phyloP scores from a whole-genome alignment of 2,329 filamentous ascomycete species.

The Botrytis tulipae region DNA sequence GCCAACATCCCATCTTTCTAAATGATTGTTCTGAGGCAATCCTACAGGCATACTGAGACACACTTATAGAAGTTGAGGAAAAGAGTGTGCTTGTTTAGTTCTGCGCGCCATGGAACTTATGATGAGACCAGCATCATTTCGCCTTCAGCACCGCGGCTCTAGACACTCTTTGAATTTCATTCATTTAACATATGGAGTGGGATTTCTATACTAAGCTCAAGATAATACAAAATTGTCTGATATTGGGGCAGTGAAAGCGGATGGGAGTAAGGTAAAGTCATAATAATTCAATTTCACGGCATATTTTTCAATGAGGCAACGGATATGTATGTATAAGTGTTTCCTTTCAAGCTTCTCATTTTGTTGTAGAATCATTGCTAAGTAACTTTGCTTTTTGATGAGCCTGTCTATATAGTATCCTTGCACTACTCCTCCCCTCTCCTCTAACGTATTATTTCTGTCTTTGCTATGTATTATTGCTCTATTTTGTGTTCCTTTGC shows the following conservation, averaged over 20 bases:
- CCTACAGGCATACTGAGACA: neutral
- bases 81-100: neutral
- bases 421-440: neutral
- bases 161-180: neutral
- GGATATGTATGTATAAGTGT: neutral
- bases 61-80: neutral
- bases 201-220: neutral
- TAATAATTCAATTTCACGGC: neutral
- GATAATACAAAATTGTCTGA: neutral
- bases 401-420: neutral
- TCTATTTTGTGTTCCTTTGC: neutral
- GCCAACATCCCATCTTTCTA: neutral
- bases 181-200: neutral
- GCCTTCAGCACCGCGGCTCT: neutral
- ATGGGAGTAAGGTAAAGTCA: neutral
- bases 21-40: neutral
- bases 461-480: neutral
- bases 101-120: neutral
- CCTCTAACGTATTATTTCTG: accelerated
- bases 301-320: neutral
- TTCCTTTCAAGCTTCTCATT: neutral
- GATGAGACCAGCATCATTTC: neutral
- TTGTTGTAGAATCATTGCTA: neutral
- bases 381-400: neutral
- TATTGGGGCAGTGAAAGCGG: neutral